Conservation (phyloP, 2,329 filamentous ascomycete species). For the Monascus ruber region DNA sequence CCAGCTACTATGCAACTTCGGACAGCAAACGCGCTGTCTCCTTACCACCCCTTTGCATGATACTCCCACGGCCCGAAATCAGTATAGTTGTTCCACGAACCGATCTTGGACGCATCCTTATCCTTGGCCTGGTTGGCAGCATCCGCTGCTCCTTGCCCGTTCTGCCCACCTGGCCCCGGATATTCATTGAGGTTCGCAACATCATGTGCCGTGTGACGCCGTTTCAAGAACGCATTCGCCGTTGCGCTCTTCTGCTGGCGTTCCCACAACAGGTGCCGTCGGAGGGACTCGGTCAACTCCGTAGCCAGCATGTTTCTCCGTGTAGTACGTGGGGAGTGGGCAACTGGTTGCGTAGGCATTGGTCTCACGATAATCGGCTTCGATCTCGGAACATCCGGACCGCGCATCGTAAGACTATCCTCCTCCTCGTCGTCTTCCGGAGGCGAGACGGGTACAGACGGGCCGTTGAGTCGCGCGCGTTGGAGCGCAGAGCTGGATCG, state of each 20-base stretch:
- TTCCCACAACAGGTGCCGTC: constrained; percentile 87
- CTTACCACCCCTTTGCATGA: constrained; percentile 73
- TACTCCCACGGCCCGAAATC: constrained; percentile 74
- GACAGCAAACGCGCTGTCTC: background rate
- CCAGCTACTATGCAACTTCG: no score
- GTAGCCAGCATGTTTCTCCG: constrained; percentile 91
- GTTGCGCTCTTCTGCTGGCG: constrained; percentile 88
- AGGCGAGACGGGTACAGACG: constrained; percentile 49
- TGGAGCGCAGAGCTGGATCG: constrained; percentile 34
- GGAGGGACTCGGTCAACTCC: constrained; percentile 84
- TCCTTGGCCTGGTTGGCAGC: constrained; percentile 34
- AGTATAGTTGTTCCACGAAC: constrained; percentile 78
- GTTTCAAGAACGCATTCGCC: constrained; percentile 77
- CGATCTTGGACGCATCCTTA: constrained; percentile 52
- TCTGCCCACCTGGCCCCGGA: constrained; percentile 53
- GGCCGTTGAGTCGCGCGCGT: constrained; percentile 54
- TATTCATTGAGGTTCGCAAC: constrained; percentile 79
- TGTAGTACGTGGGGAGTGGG: constrained; percentile 82
- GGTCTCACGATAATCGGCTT: constrained; percentile 71
- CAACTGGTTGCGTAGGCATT: constrained; percentile 57
- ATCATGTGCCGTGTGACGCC: constrained; percentile 81
- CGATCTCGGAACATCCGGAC: constrained; percentile 54
- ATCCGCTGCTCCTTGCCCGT: constrained; percentile 8
- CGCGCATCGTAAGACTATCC: constrained; percentile 51
- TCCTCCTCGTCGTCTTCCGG: constrained; percentile 48